phyloP scores from a whole-genome alignment of 805 yeast genomes.

The Yamadazyma kitorensis region DNA sequence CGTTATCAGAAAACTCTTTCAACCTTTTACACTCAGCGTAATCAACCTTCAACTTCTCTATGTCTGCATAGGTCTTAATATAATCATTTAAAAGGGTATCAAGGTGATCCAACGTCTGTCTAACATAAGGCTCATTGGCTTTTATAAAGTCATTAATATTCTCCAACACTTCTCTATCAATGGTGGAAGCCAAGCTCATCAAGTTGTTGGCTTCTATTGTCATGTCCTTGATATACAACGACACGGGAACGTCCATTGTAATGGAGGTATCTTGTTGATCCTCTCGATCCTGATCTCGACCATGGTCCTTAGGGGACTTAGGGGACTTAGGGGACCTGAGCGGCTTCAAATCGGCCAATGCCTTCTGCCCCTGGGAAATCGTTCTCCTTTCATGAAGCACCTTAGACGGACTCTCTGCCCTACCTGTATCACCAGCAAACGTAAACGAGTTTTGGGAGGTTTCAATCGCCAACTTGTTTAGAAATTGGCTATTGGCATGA shows the following conservation, averaged over 20 bases:
- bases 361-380: conserved; percentile 1
- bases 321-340: neutral
- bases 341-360: conserved; percentile 1
- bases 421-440: neutral
- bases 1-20: conserved; percentile 27
- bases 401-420: neutral
- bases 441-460: conserved; percentile 1
- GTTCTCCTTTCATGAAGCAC: conserved; percentile 3
- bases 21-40: conserved; percentile 29
- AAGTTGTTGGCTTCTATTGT: conserved; percentile 22
- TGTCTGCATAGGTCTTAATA: conserved; percentile 17
- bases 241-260: conserved; percentile 8
- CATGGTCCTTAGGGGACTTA: neutral
- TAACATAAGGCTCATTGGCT: conserved; percentile 32
- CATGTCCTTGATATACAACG: conserved; percentile 18
- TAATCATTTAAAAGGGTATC: conserved; percentile 25
- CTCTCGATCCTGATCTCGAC: neutral
- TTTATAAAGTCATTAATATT: conserved; percentile 34
- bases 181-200: conserved; percentile 25
- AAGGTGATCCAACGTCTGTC: conserved; percentile 20
- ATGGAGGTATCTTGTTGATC: conserved; percentile 1
- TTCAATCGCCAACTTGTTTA: conserved; percentile 21
- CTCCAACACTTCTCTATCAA: conserved; percentile 34
- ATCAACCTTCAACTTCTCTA: conserved; percentile 28
- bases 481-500: conserved; percentile 32